Base-by-base conservation (phyloP, 2,329 filamentous ascomycete genomes). In the Phialophora macrospora region DNA sequence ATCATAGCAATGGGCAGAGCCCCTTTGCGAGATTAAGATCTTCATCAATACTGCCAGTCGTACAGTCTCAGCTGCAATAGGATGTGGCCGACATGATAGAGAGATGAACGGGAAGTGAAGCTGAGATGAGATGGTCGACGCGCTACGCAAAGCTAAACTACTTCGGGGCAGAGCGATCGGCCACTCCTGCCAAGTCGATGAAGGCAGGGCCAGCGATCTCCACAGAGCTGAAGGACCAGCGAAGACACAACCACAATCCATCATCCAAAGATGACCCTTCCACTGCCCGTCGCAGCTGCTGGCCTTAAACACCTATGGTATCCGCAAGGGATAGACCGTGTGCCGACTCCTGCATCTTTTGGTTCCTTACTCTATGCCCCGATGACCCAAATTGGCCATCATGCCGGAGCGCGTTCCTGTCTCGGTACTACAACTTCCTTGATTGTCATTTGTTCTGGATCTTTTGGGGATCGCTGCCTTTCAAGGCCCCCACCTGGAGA, bases 91-190 rank as follows among this genome's bases (percentile, higher is more conserved):
- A 17, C 7, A 55, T 22, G 28, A 55, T 30, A 28, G 28, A 55
- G 34, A 28, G 48, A 22, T 22, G 48, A 51, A 55, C 22, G n/a
- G 26, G 12, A 34, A 55, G 52, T 55, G 52, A 55, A 34, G 52
- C 28, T n/a, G 52, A 20, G 28, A 34, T 28, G 28, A 55, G 17
- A 12, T 8, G 8, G n/a, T 12, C 51, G 28, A 28, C 52, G 52
- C 52, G 14, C 52, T 55, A 55, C 52, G 52, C 52, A 34, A 30
- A 1, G 17, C 52, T 22, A 55, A 55, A 55, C 52, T 55, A 17
- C 24, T 30, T 55, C 52, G 9, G 52, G 52, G 9, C 28, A 22
- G 11, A 34, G 28, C 2, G 52, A 55, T 55, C 28, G 17, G 52
- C 52, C 14, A n/a, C 38, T 41, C 38, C 38, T 41, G 14, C 17